phyloP scores from a whole-genome alignment of 2,329 filamentous ascomycete genomes.

The Ceratocystis huliohia region DNA sequence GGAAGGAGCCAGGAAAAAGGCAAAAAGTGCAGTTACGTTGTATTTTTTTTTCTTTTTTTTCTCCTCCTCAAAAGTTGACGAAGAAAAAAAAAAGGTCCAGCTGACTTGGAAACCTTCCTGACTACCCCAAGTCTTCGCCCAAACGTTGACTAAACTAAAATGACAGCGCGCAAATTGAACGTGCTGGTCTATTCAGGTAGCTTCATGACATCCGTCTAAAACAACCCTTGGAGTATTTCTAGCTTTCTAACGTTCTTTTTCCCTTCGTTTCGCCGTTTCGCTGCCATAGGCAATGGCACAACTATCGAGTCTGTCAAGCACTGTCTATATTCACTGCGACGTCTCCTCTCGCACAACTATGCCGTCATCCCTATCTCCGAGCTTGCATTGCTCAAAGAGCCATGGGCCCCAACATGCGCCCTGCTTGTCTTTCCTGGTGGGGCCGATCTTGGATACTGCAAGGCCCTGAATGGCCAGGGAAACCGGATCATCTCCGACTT shows the following conservation, averaged over 20 bases:
- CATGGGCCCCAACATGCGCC: slow-evolving; percentile 77
- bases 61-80: background rate
- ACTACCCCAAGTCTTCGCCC: background rate
- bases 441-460: slow-evolving; percentile 85
- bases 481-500: slow-evolving; percentile 76
- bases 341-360: slow-evolving; percentile 78
- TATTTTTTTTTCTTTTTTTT: background rate
- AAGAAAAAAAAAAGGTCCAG: background rate
- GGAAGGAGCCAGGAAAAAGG: background rate
- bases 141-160: slow-evolving; percentile 27
- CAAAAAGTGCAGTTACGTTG: background rate
- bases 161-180: slow-evolving; percentile 65
- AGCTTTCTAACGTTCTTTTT: background rate
- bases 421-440: slow-evolving; percentile 87
- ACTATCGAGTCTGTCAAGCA: slow-evolving; percentile 83
- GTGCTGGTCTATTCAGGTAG: slow-evolving; percentile 84
- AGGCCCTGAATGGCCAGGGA: slow-evolving; percentile 72
- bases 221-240: background rate
- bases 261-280: background rate
- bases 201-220: slow-evolving; percentile 21
- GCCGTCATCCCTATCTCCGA: slow-evolving; percentile 79
- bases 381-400: slow-evolving; percentile 71
- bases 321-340: slow-evolving; percentile 73
- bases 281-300: slow-evolving; percentile 57
- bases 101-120: background rate